Evolutionary conservation across 129 eudicot genomes (phyloP).

Genomic region (Erigeron canadensis): DNA sequence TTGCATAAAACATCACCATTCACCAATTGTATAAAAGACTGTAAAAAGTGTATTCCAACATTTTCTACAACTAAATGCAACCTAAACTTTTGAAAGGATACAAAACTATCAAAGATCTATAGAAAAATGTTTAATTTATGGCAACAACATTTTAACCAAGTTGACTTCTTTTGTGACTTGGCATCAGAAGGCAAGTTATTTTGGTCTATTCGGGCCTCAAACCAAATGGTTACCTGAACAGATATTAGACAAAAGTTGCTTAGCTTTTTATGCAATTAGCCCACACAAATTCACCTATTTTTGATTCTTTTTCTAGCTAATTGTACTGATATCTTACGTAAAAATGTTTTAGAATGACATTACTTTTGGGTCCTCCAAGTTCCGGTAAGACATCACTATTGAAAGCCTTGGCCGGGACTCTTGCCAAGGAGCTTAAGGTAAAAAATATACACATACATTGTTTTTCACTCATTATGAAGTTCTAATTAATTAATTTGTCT

Average conservation of each 20-base stretch:
- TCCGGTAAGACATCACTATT: conserved; percentile 84
- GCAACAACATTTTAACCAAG: not conserved
- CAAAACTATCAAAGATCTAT: too few species aligned
- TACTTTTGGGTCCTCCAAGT: conserved; percentile 92
- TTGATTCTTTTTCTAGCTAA: not conserved
- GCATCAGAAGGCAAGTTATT: not conserved
- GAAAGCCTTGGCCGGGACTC: conserved; percentile 75
- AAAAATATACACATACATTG: not conserved
- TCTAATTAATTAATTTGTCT: conserved; percentile 8
- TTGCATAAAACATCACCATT: too few species aligned
- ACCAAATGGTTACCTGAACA: too few species aligned
- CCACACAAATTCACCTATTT: not conserved
- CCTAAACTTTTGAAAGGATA: too few species aligned
- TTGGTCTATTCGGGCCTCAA: not conserved
- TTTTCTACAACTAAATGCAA: too few species aligned
- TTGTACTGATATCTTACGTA: not conserved
- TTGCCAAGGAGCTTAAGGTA: conserved; percentile 55
- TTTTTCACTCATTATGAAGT: conserved; percentile 4
- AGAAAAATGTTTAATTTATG: not conserved
- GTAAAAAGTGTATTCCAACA: too few species aligned
- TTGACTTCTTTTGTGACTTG: not conserved
- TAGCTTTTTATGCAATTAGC: conserved; percentile 7
- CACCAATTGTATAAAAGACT: too few species aligned
- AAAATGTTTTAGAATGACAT: conserved; percentile 59
- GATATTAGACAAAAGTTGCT: not conserved